Conservation (phyloP, 2,329 filamentous ascomycete genomes). For the Rhynchosporium secalis region DNA sequence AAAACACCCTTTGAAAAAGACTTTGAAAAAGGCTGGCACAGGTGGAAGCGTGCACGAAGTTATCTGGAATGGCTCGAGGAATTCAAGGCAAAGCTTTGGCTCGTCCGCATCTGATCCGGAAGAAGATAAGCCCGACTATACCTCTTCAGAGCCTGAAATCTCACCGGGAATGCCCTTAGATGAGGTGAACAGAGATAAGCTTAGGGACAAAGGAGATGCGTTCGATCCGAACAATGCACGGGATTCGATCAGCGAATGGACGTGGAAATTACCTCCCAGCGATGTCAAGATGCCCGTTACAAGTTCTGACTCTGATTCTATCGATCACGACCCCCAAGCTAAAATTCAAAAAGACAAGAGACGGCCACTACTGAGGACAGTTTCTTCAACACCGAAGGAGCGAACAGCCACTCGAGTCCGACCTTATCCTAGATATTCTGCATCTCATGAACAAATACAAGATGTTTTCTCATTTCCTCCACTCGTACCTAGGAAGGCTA, state of each 20-base stretch:
- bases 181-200: background rate
- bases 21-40: background rate
- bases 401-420: slow-evolving; percentile 7
- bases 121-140: slow-evolving; percentile 12
- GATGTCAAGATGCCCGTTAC: slow-evolving; percentile 17
- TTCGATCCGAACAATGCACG: slow-evolving; percentile 30
- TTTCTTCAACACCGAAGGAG: slow-evolving; percentile 13
- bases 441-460: slow-evolving; percentile 18
- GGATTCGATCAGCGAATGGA: slow-evolving; percentile 33
- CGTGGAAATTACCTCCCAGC: slow-evolving; percentile 20
- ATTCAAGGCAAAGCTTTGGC: background rate
- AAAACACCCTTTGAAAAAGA: background rate
- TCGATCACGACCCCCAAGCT: background rate
- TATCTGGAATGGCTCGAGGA: slow-evolving; percentile 30
- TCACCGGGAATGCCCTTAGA: background rate
- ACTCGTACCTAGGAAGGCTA: slow-evolving; percentile 30
- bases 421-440: slow-evolving; percentile 15
- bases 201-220: slow-evolving; percentile 20
- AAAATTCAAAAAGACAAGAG: background rate
- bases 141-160: slow-evolving; percentile 1
- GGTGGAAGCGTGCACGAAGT: slow-evolving; percentile 31
- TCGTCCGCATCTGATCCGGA: slow-evolving; percentile 15
- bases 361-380: background rate
- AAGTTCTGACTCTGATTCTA: slow-evolving; percentile 25
- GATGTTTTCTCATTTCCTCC: slow-evolving; percentile 36